Evolutionary conservation across 352 stramenopile genomes (phyloP), one percentile per base, ranked within the genome.

Genomic region (Globisporangium barbulae): DNA sequence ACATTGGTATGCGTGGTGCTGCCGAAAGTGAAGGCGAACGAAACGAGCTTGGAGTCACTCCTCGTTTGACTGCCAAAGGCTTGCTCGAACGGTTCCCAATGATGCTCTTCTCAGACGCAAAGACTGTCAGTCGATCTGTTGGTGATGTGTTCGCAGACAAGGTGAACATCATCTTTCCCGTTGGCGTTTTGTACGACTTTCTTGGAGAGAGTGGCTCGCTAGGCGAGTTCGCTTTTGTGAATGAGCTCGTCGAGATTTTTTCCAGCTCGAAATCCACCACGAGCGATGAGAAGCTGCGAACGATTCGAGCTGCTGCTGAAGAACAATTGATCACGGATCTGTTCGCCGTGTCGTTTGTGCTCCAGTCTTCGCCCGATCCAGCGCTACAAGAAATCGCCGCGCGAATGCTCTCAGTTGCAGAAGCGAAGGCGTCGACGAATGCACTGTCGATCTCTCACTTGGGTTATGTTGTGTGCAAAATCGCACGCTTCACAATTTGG

Each of bases 261-360:
- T 48, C 42, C 5, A 30, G 30, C 19, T 22, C 37, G 4, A 17
- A 22, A 3, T 15, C 19, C 33, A 15, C 6, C 8, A 53, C 17
- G 44, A 45, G 30, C 21, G 41, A 59, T 15, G 48, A 55, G 30
- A 19, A 48, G 0, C 39, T 31, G n/a, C 44, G 13, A 0, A 45
- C 59, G 10, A 65, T 52, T 49, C 57, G 53, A 49, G 42, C 61
- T 58, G 39, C 65, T 56, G 66, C 77, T 55, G 65, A 81, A 28
- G 76, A 87, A 42, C 83, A 92, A 49, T 42, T 93, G 15, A 88
- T 75, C 7, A 88, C 81, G 0, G 85, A 92, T 61, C 62, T 91
- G 31, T 85, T 92, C 63, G 85, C 83, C 4, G 71, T 90, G 25
- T 84, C 83, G 5, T 92, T 91, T 28, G 73, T 89, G 28, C 63